Conservation (phyloP, 2,329 filamentous ascomycete genomes). For the Aspergillus sp. region DNA sequence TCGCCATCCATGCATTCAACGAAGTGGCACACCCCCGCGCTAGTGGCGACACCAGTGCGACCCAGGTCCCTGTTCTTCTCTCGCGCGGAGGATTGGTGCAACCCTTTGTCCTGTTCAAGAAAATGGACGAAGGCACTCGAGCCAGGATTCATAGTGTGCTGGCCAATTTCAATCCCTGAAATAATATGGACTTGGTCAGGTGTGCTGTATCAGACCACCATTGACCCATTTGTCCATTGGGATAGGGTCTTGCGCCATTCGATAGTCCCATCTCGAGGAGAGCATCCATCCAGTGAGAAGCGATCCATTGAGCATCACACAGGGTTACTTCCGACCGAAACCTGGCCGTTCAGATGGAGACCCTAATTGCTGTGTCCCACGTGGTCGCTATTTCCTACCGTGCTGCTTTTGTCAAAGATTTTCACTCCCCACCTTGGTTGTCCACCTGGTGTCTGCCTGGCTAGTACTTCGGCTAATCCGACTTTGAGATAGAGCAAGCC, state of each 20-base stretch:
- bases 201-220: background rate
- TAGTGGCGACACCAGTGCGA: background rate
- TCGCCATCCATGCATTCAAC: background rate
- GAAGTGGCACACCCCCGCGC: background rate
- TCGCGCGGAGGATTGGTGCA: no score
- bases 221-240: background rate
- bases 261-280: background rate
- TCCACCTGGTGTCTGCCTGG: background rate
- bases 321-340: background rate
- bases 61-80: no score
- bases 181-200: background rate
- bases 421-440: background rate
- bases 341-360: background rate
- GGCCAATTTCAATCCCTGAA: no score
- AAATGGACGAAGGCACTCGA: no score
- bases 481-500: background rate
- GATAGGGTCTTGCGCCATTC: background rate
- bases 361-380: background rate
- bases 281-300: background rate
- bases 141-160: no score
- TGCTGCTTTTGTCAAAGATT: background rate
- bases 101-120: no score
- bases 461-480: background rate
- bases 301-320: background rate
- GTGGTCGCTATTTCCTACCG: background rate